These are phyloP conservation scores for Sphagnum fallax DNA, from an alignment of 228 moss, liverwort and hornwort genomes.

Conservation along the genomic window DNA sequence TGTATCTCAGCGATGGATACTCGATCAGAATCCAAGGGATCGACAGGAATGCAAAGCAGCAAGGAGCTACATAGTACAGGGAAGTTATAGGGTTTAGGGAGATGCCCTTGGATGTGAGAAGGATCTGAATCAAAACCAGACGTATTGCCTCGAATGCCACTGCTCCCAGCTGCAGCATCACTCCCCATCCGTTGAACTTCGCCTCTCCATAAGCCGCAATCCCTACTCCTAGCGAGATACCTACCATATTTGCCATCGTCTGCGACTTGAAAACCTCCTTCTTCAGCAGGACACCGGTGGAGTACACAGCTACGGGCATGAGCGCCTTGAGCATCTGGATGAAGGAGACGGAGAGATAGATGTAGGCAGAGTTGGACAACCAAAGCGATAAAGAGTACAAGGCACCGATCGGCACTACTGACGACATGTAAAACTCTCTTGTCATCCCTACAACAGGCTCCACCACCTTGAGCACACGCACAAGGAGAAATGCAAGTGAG, in stretches of 20 bases:
- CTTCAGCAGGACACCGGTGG: conserved; percentile 39
- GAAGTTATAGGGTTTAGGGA: conserved; percentile 53
- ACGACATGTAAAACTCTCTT: conserved; percentile 39
- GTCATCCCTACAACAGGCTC: conserved; percentile 55
- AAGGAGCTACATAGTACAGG: conserved; percentile 52
- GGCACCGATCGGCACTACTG: conserved; percentile 50
- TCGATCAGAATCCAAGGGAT: conserved; percentile 48
- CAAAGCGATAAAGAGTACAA: conserved; percentile 55
- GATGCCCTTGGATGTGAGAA: conserved; percentile 51
- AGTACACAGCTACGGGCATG: conserved; percentile 59
- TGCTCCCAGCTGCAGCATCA: conserved; percentile 35
- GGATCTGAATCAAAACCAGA: conserved; percentile 46
- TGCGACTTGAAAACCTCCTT: conserved; percentile 45
- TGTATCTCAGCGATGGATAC: conserved; percentile 30
- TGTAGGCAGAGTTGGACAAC: conserved; percentile 66
- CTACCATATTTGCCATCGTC: conserved; percentile 59
- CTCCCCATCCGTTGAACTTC: conserved; percentile 46
- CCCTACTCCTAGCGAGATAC: conserved; percentile 47
- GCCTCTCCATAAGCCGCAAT: conserved; percentile 63
- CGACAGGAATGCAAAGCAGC: conserved; percentile 43
- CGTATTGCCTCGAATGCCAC: conserved; percentile 50
- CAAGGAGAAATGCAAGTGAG: conserved; percentile 39
- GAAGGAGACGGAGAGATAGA: conserved; percentile 58
- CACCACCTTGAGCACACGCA: conserved; percentile 53
- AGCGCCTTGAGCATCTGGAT: conserved; percentile 73